These are phyloP conservation scores for Metarhizium guizhouense DNA, from an alignment of 2,329 filamentous ascomycete genomes.

Conservation along the genomic window DNA sequence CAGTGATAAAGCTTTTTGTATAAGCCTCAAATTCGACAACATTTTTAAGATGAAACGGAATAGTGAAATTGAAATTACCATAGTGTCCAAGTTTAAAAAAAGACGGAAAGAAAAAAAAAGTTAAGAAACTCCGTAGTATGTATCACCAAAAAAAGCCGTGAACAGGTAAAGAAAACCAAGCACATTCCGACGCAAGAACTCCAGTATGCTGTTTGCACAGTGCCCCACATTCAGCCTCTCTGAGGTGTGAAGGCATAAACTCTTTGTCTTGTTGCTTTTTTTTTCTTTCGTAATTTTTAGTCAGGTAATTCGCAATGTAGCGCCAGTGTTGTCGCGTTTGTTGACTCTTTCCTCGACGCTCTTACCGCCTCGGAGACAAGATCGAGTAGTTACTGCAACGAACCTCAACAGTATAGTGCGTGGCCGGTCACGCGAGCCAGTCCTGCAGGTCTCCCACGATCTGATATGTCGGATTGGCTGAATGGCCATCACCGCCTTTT, in stretches of 20 bases:
- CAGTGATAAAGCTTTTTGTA: not conserved
- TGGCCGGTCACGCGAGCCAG: constrained; percentile 20
- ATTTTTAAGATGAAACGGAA: too few species aligned
- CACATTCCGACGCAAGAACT: not conserved
- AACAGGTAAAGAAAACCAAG: not conserved
- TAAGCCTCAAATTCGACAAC: not conserved
- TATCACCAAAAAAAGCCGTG: not conserved
- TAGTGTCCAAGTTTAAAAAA: not conserved
- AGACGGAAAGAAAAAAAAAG: not conserved
- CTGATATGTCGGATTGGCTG: constrained; percentile 33
- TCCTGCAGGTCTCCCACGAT: constrained; percentile 31
- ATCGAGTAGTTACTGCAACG: not conserved
- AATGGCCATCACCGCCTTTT: constrained; percentile 29
- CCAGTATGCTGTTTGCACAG: not conserved
- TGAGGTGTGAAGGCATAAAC: not conserved
- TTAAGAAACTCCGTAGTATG: too few species aligned
- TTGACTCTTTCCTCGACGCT: not conserved
- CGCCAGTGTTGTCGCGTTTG: not conserved
- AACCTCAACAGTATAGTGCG: not conserved
- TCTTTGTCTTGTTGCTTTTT: not conserved
- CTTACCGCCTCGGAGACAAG: not conserved
- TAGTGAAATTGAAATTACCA: not conserved
- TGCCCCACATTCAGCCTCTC: not conserved
- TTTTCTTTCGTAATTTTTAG: not conserved
- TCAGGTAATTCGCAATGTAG: not conserved